phyloP scores from a whole-genome alignment of 768 basidiomycete genomes.

The Lactifluus volemus region DNA sequence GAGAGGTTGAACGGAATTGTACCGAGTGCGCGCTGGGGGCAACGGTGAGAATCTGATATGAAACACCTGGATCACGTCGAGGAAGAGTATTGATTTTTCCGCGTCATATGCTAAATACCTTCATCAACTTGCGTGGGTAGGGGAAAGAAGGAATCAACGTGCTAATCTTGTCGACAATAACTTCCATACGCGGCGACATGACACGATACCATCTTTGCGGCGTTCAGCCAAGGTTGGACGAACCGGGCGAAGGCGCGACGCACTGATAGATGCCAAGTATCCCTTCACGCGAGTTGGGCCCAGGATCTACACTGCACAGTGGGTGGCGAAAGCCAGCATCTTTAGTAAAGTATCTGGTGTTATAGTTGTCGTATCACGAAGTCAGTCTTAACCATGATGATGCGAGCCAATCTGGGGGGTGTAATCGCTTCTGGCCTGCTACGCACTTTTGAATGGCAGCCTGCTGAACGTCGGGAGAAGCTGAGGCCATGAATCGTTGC shows the following conservation, averaged over 20 bases:
- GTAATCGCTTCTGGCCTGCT: too few relatives aligned
- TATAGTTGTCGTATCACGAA: background rate
- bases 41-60: slow-evolving; percentile 42
- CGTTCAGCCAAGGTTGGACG: background rate
- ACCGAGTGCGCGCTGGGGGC: slow-evolving; percentile 40
- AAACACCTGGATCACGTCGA: slow-evolving; percentile 50
- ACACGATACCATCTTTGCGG: background rate
- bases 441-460: background rate
- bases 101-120: slow-evolving; percentile 39
- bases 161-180: background rate
- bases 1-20: slow-evolving; percentile 29
- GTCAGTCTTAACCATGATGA: background rate
- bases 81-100: slow-evolving; percentile 31
- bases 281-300: slow-evolving; percentile 43
- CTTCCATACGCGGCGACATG: background rate
- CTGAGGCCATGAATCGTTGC: background rate
- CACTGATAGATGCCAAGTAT: slow-evolving; percentile 54
- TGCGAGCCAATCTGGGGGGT: background rate
- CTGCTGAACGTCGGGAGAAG: slow-evolving; percentile 3
- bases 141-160: background rate
- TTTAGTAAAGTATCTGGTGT: slow-evolving; percentile 39
- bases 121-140: background rate
- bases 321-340: slow-evolving; percentile 56
- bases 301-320: slow-evolving; percentile 39
- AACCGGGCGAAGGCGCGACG: slow-evolving; percentile 16